phyloP scores from a whole-genome alignment of 768 basidiomycete genomes.

The Pilatotrama ljubarskyi region DNA sequence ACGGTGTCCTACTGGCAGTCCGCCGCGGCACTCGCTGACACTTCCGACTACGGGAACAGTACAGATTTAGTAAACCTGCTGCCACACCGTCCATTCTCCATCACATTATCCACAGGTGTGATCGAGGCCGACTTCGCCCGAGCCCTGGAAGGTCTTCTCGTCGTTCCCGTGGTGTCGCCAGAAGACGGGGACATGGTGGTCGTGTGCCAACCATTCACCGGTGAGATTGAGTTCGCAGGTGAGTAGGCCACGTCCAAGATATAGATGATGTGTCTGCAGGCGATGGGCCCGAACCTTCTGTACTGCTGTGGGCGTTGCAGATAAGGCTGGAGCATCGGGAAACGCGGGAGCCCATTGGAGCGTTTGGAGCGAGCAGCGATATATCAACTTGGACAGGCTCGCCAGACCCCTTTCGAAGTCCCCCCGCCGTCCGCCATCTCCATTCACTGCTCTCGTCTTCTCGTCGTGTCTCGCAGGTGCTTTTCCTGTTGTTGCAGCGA shows the following conservation, averaged over 20 bases:
- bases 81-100: too few relatives aligned
- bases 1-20: too few relatives aligned
- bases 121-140: too few relatives aligned
- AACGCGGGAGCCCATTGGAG: background rate
- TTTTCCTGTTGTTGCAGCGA: background rate
- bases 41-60: too few relatives aligned
- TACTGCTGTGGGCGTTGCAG: conserved; percentile 2
- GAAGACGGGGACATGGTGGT: background rate
- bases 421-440: background rate
- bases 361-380: background rate
- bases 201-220: conserved; percentile 5
- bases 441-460: background rate
- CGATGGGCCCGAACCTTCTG: background rate
- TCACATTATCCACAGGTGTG: too few relatives aligned
- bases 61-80: too few relatives aligned
- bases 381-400: background rate
- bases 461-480: background rate
- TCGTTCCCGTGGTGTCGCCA: conserved; percentile 1
- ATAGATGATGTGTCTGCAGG: background rate
- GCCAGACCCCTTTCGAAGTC: background rate
- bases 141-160: background rate
- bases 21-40: too few relatives aligned
- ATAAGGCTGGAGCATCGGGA: background rate
- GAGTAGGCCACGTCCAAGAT: background rate
- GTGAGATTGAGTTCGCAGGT: background rate